Base-by-base conservation (phyloP, 2,329 filamentous ascomycete genomes). In the Chaetomium sp. region DNA sequence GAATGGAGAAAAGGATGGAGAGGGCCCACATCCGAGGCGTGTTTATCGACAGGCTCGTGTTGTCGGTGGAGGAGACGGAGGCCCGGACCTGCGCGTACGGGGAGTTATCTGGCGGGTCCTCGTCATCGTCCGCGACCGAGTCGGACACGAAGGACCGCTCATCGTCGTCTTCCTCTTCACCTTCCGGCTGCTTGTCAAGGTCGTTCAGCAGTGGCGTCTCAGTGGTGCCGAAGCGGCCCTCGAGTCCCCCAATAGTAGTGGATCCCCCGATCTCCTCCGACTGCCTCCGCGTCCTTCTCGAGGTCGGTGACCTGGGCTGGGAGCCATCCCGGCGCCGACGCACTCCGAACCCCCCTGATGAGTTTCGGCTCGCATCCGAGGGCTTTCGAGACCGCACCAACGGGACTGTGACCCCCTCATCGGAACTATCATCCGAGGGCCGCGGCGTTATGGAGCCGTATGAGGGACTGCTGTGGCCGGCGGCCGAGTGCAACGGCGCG, bases 1-100 rank as follows among this genome's bases (percentile, higher is more conserved):
- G 84, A 45, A 95, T 82, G 9, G 91, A 89, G 75, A 95, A 95
- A 10, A 95, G 74, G 42, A 91, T 83, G n/a, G 91, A 92, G 21
- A 95, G 77, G 35, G 82, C 82, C 92, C 91, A 95, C 91, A 95
- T 95, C 61, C 92, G 90, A 45, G 91, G 91, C 5, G 91, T 94
- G 76, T 91, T 92, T 74, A 95, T 93, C 9, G 91, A 94, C n/a
- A 94, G 78, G 3, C 86, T 83, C 19, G 84, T 87, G 73, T 95
- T 87, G 77, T 95, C 91, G 35, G 86, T 88, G 4, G 90, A 87
- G 13, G 90, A 83, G 8, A 95, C 91, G 0, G 90, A 92, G 53
- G 91, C 91, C 64, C 91, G 87, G 45, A 95, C 92, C 74, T 92
- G 89, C 54, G 91, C 82, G 74, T 94, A 92, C 12, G 88, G 88